Conservation (phyloP, 2,329 filamentous ascomycete genomes). For the Paecilomyces fulvus region DNA sequence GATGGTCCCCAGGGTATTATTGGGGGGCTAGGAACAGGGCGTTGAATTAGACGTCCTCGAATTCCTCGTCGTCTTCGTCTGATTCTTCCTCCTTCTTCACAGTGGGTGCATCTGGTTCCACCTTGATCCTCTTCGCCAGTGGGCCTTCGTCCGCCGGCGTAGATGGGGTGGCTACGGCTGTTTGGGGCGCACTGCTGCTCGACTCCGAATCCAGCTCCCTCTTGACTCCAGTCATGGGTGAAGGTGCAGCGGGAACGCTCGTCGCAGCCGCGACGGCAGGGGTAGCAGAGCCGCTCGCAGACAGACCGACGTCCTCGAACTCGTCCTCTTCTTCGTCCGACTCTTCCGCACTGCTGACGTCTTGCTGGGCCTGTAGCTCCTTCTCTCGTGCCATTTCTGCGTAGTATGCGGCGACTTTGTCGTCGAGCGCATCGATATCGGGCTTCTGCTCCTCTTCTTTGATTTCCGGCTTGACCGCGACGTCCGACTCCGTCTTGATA, state of each 20-base stretch:
- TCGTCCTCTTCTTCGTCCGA: constrained; percentile 32
- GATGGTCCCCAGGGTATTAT: background rate
- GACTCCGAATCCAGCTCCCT: constrained; percentile 32
- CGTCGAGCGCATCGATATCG: constrained; percentile 34
- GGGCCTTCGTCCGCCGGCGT: constrained; percentile 32
- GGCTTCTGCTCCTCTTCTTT: constrained; percentile 38
- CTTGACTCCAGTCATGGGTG: constrained; percentile 22
- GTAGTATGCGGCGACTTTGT: constrained; percentile 40
- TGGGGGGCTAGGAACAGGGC: constrained; percentile 3
- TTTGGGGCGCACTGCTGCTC: constrained; percentile 30
- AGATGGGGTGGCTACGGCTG: constrained; percentile 27
- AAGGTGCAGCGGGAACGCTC: constrained; percentile 5
- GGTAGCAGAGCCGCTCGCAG: constrained; percentile 19
- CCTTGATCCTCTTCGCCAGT: constrained; percentile 35
- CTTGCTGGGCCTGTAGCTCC: constrained; percentile 32
- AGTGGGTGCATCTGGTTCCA: constrained; percentile 17
- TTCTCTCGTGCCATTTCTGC: constrained; percentile 38
- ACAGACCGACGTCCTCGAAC: constrained; percentile 38
- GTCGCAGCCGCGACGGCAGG: constrained; percentile 16
- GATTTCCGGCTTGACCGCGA: constrained; percentile 29
- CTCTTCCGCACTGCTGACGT: constrained; percentile 33
- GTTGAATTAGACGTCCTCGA: constrained; percentile 31
- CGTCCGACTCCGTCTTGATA: constrained; percentile 23
- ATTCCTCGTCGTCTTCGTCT: constrained; percentile 38
- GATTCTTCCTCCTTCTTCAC: constrained; percentile 31